Base-by-base conservation (phyloP, 805 yeast genomes). In the Wickerhamomyces ciferrii region DNA sequence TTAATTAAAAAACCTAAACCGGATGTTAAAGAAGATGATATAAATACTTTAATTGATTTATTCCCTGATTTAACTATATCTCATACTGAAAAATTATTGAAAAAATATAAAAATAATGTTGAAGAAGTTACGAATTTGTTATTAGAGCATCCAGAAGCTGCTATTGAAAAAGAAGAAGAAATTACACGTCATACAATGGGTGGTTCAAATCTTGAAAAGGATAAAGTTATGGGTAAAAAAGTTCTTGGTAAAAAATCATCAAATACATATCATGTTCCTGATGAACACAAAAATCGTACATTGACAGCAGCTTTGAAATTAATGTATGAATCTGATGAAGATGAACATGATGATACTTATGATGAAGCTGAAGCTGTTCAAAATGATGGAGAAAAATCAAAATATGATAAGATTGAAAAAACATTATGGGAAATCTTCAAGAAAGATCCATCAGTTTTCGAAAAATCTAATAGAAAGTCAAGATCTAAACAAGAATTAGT, bases 331-430 rank as follows among this genome's bases (percentile, higher is more conserved):
- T 74, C 80, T 8, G 92, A 87, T 56, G 96, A 88, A 52, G 96
- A 87, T 61, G 96, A 88, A 55, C 81, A 84, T 3, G 96, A 88
- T 59, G 96, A 87, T 53, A 83, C 91, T 0, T 78, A 83, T 57
- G 80, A 75, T 47, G 88, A 80, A 38, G 71, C 72, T 1, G 72
- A 68, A 44, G 61, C 52, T 6, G 53, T 64, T 4, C 42, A 34
- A 21, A 46, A 42, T 37, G 45, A 51, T 20, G 39, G 41, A 13
- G 54, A 47, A 15, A 46, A 51, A 15, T 53, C 62, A 10, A 49
- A 50, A 21, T 42, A 46, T 13, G 80, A 75, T 40, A 60, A 66
- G 39, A 67, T 68, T 42, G 94, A 87, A 53, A 65, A 70, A 44
- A 68, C 66, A 39, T 62, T 89, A 21, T 87, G 86, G 72, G 70